Base-by-base conservation (phyloP, 1,284 basidiomycete genomes). In the Waitea zeae region DNA sequence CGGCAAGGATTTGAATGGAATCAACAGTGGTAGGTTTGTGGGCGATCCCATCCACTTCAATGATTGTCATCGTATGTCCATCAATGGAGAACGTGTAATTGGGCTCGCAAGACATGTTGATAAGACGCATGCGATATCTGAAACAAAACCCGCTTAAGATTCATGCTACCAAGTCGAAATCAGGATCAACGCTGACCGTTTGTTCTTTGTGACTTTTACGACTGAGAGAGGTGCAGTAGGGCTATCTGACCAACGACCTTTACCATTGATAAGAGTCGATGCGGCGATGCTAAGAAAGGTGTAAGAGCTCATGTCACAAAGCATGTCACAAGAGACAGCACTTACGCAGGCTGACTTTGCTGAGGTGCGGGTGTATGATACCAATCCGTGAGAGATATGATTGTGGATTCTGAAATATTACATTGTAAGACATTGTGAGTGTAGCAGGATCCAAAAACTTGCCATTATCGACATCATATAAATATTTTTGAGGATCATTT, bases 1-100 rank as follows among this genome's bases (percentile, higher is more conserved):
- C 45, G 34, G 56, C 49, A 26, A 49, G 50, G n/a, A 67, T 49
- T 3, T 41, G 40, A 12, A 66, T 39, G 1, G 42, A 53, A 31
- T 67, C 61, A 1, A 67, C 58, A 1, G 45, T 39, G 9, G 59
- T 43, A 1, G 62, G 64, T 11, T 51, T 13, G 0, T 54, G 51
- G 38, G 56, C 58, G 11, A 42, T 45, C 3, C 69, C 64, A 29
- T 74, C 71, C 0, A 47, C 65, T 45, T 70, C 56, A 38, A 70
- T 61, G 40, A 68, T 47, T 3, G 59, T 63, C 48, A 65, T 46
- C 1, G 41, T 45, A 35, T 64, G 62, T 26, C 48, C 46, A 35
- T 64, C 58, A 7, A 64, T 59, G 2, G 57, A 47, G 43, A 61
- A 61, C n/a, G 42, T 46, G 44, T 51, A 65, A 17, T 35, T 44